Evolutionary conservation across 1,284 basidiomycete species (phyloP), one percentile per base, ranked within the genome.

Genomic region (Spongiforma sp.): DNA sequence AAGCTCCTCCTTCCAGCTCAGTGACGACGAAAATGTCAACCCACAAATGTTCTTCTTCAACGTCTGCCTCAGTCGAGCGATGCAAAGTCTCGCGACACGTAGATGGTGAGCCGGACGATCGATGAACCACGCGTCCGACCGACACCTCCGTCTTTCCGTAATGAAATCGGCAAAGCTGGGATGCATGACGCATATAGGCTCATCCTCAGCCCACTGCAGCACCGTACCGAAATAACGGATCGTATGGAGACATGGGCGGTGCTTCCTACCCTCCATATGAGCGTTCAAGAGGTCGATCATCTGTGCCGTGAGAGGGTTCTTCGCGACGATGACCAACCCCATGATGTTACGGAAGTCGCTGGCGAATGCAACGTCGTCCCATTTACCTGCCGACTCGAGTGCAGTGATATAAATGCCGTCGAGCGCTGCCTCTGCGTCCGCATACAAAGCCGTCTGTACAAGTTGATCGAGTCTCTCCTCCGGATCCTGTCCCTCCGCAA

Each of bases 291-390:
- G 55, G 46, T 78, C 76, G n/a, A 75, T 75, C 2, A 66, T 68
- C 6, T 34, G 56, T 1, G 73, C 63, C 0, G 68, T 68, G 41
- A 78, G 62, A 15, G 75, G 74, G 52, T 74, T 68, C 60, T 67
- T 59, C 0, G 73, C 71, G n/a, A 75, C 71, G 48, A 78, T 63
- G 53, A 77, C 57, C 6, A 78, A 33, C 4, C 74, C 75, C 60
- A 78, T 65, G 57, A 78, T 76, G 14, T 78, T 75, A n/a, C 74
- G 75, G 59, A 75, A 75, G 62, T 78, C 74, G 30, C 61, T 37
- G n/a, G 74, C 68, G 33, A 75, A 75, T 1, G 66, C 65, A 26
- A n/a, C 34, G 7, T 77, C 76, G 32, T 75, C 65, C 74, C 74
- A 75, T 66, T 59, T 72, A 4, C 76, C 68, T 14, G 73, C 69